Conservation (phyloP, 805 yeast species). For the Myxozyma sirexii region DNA sequence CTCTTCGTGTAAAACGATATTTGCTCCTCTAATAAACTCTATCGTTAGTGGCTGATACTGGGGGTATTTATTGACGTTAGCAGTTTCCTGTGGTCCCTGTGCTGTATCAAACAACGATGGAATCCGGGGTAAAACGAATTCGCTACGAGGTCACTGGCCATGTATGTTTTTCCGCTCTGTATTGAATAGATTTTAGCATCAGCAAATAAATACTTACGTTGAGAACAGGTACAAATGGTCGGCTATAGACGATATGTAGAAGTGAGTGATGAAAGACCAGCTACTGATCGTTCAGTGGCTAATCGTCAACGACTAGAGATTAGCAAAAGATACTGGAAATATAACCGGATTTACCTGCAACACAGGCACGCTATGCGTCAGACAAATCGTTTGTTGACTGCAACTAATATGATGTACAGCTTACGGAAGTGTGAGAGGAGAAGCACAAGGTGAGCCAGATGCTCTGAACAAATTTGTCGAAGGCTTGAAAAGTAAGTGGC, state of each 20-base stretch:
- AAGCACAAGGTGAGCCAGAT: conserved; percentile 17
- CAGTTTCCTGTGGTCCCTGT: no score
- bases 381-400: neutral
- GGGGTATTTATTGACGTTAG: no score
- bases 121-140: conserved; percentile 1
- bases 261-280: neutral
- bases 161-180: neutral
- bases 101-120: neutral
- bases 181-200: no score
- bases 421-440: conserved; percentile 24
- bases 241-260: conserved; percentile 23
- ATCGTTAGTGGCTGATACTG: no score
- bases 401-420: neutral
- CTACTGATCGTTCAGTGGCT: neutral
- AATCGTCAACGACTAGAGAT: neutral
- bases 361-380: conserved; percentile 14
- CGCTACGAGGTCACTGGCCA: conserved; percentile 8
- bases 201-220: neutral
- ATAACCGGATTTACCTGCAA: conserved; percentile 22
- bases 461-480: conserved; percentile 3
- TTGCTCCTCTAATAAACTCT: no score
- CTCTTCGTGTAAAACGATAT: no score
- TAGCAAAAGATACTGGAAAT: conserved; percentile 3
- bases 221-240: conserved; percentile 22
- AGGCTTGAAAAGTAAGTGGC: conserved; percentile 14